Conservation (phyloP, 331 rosid species). For the Quercus phellos region DNA sequence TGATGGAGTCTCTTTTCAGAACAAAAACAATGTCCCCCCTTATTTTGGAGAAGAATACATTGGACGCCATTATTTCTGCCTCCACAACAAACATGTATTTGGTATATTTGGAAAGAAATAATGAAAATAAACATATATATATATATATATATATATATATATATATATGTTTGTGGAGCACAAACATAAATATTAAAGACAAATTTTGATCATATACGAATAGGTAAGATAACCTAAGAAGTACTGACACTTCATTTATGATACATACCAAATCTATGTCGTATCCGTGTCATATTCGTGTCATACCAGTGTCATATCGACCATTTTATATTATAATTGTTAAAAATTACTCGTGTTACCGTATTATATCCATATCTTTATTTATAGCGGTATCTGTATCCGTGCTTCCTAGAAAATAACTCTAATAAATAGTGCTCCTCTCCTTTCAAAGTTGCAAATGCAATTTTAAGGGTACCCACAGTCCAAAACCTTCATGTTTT, state of each 20-base stretch:
- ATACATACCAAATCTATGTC: no score
- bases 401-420: no score
- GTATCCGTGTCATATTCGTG: no score
- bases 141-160: no score
- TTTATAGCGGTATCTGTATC: no score
- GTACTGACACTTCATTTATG: no score
- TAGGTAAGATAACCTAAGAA: background rate
- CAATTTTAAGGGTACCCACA: background rate
- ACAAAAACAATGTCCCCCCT: background rate
- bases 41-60: background rate
- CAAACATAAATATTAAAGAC: background rate
- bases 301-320: fast-evolving
- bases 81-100: background rate
- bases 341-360: no score
- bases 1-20: background rate
- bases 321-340: no score
- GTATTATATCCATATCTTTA: no score
- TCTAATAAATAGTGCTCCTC: no score
- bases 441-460: no score
- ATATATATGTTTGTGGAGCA: background rate
- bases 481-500: background rate
- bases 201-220: background rate
- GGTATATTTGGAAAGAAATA: background rate
- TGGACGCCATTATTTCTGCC: conserved; percentile 17
- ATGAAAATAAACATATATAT: background rate